Evolutionary conservation across 129 eudicot species (phyloP).

Genomic region (Calendula officinalis): DNA sequence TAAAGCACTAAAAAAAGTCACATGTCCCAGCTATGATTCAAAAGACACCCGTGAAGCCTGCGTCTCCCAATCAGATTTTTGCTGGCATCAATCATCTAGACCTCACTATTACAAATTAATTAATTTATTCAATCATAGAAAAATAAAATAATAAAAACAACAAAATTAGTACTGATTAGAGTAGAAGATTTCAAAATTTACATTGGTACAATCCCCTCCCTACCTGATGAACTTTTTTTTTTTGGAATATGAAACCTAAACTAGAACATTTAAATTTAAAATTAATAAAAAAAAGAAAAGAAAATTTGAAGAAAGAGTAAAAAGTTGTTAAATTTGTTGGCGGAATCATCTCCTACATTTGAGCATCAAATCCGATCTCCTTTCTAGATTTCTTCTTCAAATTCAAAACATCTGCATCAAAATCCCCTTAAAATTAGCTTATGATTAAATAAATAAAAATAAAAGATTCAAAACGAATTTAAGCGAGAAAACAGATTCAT

Average conservation of each 20-base stretch:
- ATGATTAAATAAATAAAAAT: neutral
- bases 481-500: neutral
- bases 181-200: conserved; percentile 30
- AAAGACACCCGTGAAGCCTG: conserved; percentile 43
- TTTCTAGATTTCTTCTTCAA: conserved; percentile 44
- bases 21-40: conserved; percentile 36
- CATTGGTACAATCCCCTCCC: conserved; percentile 20
- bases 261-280: neutral
- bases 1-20: conserved; percentile 23
- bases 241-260: conserved; percentile 13
- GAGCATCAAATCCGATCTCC: conserved; percentile 50
- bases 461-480: neutral
- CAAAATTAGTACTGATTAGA: conserved; percentile 24
- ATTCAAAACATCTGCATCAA: conserved; percentile 41
- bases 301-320: neutral
- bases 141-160: neutral
- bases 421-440: conserved; percentile 5
- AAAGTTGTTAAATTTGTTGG: conserved; percentile 17
- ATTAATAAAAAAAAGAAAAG: neutral
- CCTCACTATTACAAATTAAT: neutral
- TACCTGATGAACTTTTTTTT: conserved; percentile 13
- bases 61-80: conserved; percentile 38
- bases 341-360: conserved; percentile 39
- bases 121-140: neutral
- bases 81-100: conserved; percentile 32